Conservation (phyloP, 169 alveolate genomes). For the Eimeria falciformis region DNA sequence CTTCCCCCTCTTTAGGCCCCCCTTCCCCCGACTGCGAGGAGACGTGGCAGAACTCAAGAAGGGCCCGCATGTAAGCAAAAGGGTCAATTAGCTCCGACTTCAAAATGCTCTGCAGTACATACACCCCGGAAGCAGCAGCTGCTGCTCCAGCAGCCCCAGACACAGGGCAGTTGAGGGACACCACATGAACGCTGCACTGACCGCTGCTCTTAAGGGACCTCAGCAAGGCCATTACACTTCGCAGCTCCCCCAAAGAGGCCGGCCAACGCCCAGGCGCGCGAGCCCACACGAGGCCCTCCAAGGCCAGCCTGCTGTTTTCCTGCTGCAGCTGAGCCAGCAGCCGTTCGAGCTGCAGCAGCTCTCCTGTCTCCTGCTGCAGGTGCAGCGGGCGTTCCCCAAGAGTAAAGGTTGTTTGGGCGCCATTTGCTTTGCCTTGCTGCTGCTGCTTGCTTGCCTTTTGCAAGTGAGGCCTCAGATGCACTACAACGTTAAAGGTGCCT, state of each 20-base stretch:
- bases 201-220: background rate
- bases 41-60: background rate
- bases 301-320: background rate
- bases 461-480: too few species aligned
- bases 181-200: background rate
- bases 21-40: background rate
- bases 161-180: background rate
- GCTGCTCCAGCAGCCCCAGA: background rate
- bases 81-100: background rate
- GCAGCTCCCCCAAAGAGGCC: background rate
- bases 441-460: too few species aligned
- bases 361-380: background rate
- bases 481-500: too few species aligned
- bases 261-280: background rate
- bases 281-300: background rate
- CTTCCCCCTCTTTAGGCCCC: background rate
- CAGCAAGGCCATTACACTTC: background rate
- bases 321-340: background rate
- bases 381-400: background rate
- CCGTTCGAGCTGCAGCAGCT: conserved; percentile 5
- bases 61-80: background rate
- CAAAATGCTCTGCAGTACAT: background rate
- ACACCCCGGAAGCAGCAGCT: background rate
- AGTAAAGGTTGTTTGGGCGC: background rate
- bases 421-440: background rate